A percentile compares a stretch with the other conserved stretches of the same genome.
Conservation (phyloP, 208 protist species). For the Strigomonas galati region DNA sequence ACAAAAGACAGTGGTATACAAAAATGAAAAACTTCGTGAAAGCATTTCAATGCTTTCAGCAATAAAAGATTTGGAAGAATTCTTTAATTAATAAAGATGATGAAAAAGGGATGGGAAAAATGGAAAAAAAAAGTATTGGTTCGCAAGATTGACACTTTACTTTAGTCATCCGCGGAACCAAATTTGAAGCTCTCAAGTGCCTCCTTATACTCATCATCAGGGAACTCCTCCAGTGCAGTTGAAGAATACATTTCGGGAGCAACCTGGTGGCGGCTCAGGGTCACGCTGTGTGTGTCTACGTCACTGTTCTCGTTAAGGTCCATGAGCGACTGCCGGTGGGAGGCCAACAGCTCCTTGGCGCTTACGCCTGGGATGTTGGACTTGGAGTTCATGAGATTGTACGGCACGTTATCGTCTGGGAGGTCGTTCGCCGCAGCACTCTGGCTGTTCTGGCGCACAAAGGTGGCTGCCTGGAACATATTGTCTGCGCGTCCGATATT, state of each 20-base stretch:
- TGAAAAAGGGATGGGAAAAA: too few species aligned
- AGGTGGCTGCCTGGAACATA: constrained; percentile 29
- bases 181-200: constrained; percentile 49
- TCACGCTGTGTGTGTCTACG: constrained; percentile 62
- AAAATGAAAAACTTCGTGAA: too few species aligned
- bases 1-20: not conserved
- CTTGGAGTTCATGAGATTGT: constrained; percentile 36
- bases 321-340: constrained; percentile 50
- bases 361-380: constrained; percentile 67
- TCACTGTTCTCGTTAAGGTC: constrained; percentile 27
- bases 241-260: constrained; percentile 21
- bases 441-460: constrained; percentile 23
- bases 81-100: too few species aligned
- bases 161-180: constrained; percentile 17
- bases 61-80: too few species aligned
- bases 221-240: constrained; percentile 9
- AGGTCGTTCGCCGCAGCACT: not conserved
- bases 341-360: constrained; percentile 49
- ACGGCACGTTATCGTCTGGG: constrained; percentile 34
- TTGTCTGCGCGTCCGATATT: too few species aligned
- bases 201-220: constrained; percentile 37
- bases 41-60: too few species aligned
- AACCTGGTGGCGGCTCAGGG: constrained; percentile 69
- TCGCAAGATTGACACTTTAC: too few species aligned
- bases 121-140: too few species aligned